A percentile compares a stretch with the other conserved stretches of the same genome.
These are phyloP conservation scores for Tetrahymena borealis DNA, from an alignment of 73 alveolate genomes.

Conservation along the genomic window DNA sequence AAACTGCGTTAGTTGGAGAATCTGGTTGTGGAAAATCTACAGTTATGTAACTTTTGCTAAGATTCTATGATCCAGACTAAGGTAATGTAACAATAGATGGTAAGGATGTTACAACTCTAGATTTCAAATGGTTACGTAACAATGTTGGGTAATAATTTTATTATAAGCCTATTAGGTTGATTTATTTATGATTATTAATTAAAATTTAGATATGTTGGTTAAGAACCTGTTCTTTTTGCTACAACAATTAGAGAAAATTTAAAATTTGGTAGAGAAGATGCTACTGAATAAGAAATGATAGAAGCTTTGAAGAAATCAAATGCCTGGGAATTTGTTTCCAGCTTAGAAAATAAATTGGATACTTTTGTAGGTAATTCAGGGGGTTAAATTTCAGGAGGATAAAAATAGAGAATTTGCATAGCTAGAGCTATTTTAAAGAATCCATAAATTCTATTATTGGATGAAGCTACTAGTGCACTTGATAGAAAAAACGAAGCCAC, in stretches of 20 bases:
- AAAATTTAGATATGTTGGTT: constrained; percentile 58
- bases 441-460: constrained; percentile 40
- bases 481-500: constrained; percentile 34
- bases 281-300: constrained; percentile 57
- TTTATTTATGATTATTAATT: neutral
- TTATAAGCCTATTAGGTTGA: neutral
- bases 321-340: constrained; percentile 68
- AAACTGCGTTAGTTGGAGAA: constrained; percentile 90
- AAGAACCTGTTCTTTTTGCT: constrained; percentile 90
- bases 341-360: constrained; percentile 66
- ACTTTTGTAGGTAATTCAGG: constrained; percentile 70
- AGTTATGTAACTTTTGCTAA: constrained; percentile 9
- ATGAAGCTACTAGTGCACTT: constrained; percentile 59
- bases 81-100: constrained; percentile 25
- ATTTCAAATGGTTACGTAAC: constrained; percentile 40
- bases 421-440: constrained; percentile 47
- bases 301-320: constrained; percentile 40
- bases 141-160: constrained; percentile 22
- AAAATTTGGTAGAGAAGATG: constrained; percentile 61
- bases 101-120: constrained; percentile 41
- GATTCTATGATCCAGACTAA: constrained; percentile 20
- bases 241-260: constrained; percentile 80
- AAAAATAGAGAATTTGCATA: constrained; percentile 54
- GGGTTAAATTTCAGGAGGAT: constrained; percentile 61
- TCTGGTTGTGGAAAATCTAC: constrained; percentile 72